phyloP scores from a whole-genome alignment of 805 yeast species.

The Torulaspora delbrueckii region DNA sequence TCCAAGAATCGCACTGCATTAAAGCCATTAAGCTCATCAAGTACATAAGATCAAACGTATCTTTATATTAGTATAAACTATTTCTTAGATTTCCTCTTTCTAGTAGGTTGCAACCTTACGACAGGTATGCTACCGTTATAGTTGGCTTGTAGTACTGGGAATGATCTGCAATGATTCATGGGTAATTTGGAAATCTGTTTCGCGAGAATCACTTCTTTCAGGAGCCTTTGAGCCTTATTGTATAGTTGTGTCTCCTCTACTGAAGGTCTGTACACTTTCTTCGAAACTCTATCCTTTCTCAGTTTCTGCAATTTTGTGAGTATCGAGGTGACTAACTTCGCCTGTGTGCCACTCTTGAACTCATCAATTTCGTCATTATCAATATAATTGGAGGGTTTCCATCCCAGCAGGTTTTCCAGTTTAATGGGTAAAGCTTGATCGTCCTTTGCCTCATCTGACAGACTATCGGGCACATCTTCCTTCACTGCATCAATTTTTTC shows the following conservation, averaged over 20 bases:
- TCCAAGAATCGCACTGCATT: not conserved
- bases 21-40: conserved; percentile 1
- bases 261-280: conserved; percentile 38
- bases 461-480: conserved; percentile 2
- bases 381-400: conserved; percentile 47
- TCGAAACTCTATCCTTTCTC: conserved; percentile 43
- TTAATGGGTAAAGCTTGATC: conserved; percentile 24
- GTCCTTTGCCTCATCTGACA: not conserved
- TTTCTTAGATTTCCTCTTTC: conserved; percentile 31
- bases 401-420: conserved; percentile 42
- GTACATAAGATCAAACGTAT: conserved; percentile 1
- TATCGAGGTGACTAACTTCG: conserved; percentile 41
- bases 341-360: conserved; percentile 40
- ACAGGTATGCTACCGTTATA: conserved; percentile 81
- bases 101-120: conserved; percentile 27
- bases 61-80: conserved; percentile 5
- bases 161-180: conserved; percentile 31
- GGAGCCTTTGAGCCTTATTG: conserved; percentile 41
- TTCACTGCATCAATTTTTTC: conserved; percentile 3
- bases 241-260: conserved; percentile 41
- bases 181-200: conserved; percentile 36
- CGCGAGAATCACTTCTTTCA: conserved; percentile 42
- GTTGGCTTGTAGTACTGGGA: conserved; percentile 70
- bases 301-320: conserved; percentile 46
- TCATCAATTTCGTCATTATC: conserved; percentile 52